Evolutionary conservation across 2,329 filamentous ascomycete genomes (phyloP).

Genomic region (Colletotrichum theobromicola): DNA sequence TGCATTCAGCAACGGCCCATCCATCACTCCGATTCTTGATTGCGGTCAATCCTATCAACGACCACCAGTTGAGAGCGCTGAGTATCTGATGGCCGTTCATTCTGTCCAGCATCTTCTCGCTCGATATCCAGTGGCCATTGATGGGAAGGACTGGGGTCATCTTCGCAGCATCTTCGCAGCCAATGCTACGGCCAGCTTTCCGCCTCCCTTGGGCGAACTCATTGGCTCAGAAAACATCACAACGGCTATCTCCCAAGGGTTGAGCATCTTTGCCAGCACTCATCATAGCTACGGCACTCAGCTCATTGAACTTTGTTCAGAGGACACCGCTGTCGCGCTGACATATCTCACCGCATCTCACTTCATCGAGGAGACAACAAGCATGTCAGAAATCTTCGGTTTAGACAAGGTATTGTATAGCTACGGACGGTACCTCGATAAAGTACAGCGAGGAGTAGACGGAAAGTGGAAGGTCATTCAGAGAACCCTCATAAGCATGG

Average conservation of each 20-base stretch:
- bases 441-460: neutral
- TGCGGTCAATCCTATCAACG: neutral
- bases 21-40: neutral
- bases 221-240: neutral
- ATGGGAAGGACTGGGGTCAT: neutral
- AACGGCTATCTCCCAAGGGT: neutral
- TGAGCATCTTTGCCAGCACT: neutral
- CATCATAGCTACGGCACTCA: neutral
- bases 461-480: neutral
- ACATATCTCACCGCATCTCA: neutral
- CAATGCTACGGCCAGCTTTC: neutral
- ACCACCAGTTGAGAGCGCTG: neutral
- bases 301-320: neutral
- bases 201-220: neutral
- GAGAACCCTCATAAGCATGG: neutral
- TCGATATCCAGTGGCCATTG: neutral
- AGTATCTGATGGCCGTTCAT: neutral
- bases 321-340: neutral
- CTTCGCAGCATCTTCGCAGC: neutral
- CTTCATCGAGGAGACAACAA: neutral
- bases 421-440: neutral
- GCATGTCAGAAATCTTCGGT: neutral
- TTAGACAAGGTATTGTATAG: neutral
- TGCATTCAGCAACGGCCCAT: neutral
- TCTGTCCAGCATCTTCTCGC: neutral